Evolutionary conservation across 345 rosid species (phyloP).

Genomic region (Gossypium anomalum): DNA sequence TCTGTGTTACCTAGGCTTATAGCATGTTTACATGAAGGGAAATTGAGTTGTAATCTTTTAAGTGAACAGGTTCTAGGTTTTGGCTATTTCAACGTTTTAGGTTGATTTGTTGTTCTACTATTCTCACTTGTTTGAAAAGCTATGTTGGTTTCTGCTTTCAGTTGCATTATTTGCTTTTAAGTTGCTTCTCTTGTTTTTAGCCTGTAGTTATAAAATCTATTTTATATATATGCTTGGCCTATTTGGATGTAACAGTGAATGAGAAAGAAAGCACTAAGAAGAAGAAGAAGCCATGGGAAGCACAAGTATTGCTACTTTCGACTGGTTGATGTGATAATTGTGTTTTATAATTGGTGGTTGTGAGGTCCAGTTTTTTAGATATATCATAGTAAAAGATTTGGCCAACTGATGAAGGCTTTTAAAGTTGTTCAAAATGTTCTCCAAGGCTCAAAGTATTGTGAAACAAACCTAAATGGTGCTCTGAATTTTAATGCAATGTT

Average conservation of each 20-base stretch:
- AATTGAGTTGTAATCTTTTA: too few species aligned
- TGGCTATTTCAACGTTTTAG: background rate
- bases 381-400: background rate
- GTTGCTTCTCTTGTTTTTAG: background rate
- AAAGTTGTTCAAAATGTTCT: background rate
- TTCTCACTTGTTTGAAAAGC: background rate
- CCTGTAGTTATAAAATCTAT: background rate
- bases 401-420: background rate
- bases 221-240: background rate
- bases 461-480: background rate
- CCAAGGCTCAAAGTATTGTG: background rate
- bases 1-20: too few species aligned
- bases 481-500: background rate
- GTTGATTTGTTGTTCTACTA: background rate
- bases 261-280: background rate
- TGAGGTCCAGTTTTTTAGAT: background rate
- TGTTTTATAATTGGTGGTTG: background rate
- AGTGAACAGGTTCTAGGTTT: background rate
- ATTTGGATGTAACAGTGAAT: constrained; percentile 1
- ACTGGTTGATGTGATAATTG: background rate
- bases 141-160: background rate
- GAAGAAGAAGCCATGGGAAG: background rate
- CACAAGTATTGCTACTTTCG: background rate
- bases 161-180: background rate
- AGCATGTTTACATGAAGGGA: too few species aligned